phyloP scores from a whole-genome alignment of 2,329 filamentous ascomycete genomes.

The Tothia fuscella region DNA sequence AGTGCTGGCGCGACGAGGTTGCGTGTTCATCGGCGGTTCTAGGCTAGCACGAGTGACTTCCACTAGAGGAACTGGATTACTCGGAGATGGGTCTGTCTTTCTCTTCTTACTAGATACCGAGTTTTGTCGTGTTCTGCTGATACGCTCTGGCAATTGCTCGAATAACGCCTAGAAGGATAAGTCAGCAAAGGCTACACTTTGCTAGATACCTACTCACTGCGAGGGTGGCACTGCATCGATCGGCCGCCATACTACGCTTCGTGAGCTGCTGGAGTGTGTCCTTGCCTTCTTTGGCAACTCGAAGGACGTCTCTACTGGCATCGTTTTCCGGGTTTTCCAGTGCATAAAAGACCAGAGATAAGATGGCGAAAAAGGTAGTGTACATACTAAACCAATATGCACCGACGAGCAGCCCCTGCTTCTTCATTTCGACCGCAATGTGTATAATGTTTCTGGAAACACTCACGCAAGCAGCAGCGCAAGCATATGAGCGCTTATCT shows the following conservation, averaged over 20 bases:
- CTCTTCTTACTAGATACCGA: conserved; percentile 24
- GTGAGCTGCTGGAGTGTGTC: conserved; percentile 70
- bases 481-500: conserved; percentile 71
- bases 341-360: conserved; percentile 69
- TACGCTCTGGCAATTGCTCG: conserved; percentile 63
- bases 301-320: conserved; percentile 66
- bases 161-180: conserved; percentile 58
- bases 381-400: conserved; percentile 83
- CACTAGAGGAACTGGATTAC: conserved; percentile 16
- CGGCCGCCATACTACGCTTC: conserved; percentile 76
- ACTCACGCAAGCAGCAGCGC: conserved; percentile 54
- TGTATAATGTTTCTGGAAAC: conserved; percentile 65
- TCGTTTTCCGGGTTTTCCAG: conserved; percentile 67
- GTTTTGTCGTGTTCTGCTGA: conserved; percentile 37
- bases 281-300: conserved; percentile 74
- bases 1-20: conserved; percentile 2
- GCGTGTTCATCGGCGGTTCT: conserved; percentile 10
- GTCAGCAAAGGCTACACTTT: conserved; percentile 13
- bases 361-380: conserved; percentile 69
- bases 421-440: conserved; percentile 66
- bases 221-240: conserved; percentile 68
- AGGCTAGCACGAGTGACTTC: conserved; percentile 17
- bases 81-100: conserved; percentile 25
- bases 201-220: conserved; percentile 41
- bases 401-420: conserved; percentile 61